Base-by-base conservation (phyloP, 352 stramenopile species). In the Globisporangium takayamanum region DNA sequence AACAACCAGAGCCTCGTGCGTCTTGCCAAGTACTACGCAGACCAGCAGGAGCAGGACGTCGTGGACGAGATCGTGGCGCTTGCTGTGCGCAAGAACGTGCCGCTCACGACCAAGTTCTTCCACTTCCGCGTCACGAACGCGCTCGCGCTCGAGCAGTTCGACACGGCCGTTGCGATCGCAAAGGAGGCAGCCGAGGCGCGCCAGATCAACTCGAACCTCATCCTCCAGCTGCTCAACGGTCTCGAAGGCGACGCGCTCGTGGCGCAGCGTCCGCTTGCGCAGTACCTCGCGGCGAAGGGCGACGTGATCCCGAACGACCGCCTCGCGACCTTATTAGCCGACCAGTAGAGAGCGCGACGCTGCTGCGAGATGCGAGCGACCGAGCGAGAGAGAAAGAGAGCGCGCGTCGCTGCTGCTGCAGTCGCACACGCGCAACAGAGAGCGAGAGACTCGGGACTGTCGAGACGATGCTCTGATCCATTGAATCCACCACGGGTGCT, bases 271-370 rank as follows among this genome's bases (percentile, higher is more conserved):
- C 78, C 73, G 46, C 60, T 92, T 63, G 80, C 76, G 60, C 84
- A 89, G 63, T 88, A 92, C 67, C 73, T 94, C 55, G 72, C 82
- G 36, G 70, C 81, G 71, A 91, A 92, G 72, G 84, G 84, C 45
- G 80, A 92, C 11, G 84, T 94, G 67, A 81, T 78, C 54, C 64
- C 72, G 50, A 90, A 88, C 63, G 62, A 67, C 53, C 68, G 71
- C 36, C 74, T 90, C 46, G 55, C 62, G 44, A 57, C 82, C 56
- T 78, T 88, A 63, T 74, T 87, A 73, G 70, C 73, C 71, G 72
- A 59, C 39, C 53, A 68, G 45, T 67, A 73, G 63, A 64, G 42
- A 55, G 30, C 12, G 30, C 41, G 33, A n/a, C 16, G 25, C 18
- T 14, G 25, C 33, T 56, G 37, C 42, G 18, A 39, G 37, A 22